A percentile compares a stretch with the other conserved stretches of the same genome.
These are phyloP conservation scores for Physaria fendleri DNA, from an alignment of 345 rosid species.

Conservation along the genomic window DNA sequence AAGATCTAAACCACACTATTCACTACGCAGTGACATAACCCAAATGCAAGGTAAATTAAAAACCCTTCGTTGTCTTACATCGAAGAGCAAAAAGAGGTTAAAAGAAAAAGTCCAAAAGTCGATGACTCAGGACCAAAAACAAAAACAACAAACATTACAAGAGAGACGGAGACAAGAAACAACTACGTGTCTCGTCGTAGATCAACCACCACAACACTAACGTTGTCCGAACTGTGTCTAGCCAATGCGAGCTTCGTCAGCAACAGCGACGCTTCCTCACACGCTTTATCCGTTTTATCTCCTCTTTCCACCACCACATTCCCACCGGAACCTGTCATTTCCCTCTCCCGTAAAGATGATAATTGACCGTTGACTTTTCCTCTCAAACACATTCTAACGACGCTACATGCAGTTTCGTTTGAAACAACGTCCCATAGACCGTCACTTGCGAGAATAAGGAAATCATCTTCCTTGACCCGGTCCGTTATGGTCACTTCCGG, in stretches of 20 bases:
- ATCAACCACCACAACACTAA: constrained; percentile 91
- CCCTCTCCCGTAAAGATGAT: constrained; percentile 15
- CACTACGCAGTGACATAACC: background rate
- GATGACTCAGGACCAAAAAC: constrained; percentile 21
- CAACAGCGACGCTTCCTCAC: constrained; percentile 61
- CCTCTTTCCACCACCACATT: constrained; percentile 8
- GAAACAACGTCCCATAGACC: constrained; percentile 96
- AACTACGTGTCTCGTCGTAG: constrained; percentile 47
- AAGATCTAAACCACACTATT: constrained; percentile 22
- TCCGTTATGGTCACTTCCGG: too few species aligned
- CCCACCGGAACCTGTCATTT: background rate
- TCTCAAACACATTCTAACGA: constrained; percentile 59
- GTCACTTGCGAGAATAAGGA: constrained; percentile 73
- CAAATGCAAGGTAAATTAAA: constrained; percentile 11
- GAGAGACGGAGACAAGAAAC: constrained; percentile 8
- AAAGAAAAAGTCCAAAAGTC: constrained; percentile 19
- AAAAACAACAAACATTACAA: constrained; percentile 8
- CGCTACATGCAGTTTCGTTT: constrained; percentile 71
- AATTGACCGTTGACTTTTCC: background rate
- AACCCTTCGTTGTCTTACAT: constrained; percentile 18
- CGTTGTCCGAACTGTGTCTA: constrained; percentile 77
- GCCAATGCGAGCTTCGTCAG: constrained; percentile 79
- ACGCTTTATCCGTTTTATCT: constrained; percentile 37
- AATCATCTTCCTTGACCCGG: constrained; percentile 67
- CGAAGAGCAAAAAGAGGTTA: constrained; percentile 24